Conservation (phyloP, 345 rosid genomes). For the Salix arbutifolia region DNA sequence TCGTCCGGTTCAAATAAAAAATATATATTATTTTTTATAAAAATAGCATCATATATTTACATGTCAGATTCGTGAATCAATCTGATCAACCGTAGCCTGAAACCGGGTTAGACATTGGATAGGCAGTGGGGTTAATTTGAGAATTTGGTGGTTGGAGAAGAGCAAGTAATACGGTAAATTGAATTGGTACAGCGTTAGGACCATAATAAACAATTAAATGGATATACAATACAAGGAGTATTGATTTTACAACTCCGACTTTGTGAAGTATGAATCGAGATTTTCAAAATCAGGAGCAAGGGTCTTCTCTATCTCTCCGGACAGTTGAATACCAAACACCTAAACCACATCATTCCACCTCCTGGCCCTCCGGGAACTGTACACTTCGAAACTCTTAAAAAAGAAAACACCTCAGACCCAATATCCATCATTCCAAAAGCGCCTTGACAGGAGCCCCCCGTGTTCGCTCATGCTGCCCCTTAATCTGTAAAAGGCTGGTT, state of each 20-base stretch:
- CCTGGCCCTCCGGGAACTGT: conserved; percentile 18
- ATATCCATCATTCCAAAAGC: conserved; percentile 28
- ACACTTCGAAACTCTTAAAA: conserved; percentile 13
- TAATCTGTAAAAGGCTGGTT: conserved; percentile 55
- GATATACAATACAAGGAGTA: conserved; percentile 20
- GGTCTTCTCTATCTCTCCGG: conserved; percentile 4
- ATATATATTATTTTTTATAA: too few relatives aligned
- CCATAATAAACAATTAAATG: conserved; percentile 17
- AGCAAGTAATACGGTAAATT: too few relatives aligned
- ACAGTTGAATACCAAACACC: conserved; percentile 8
- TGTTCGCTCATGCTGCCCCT: conserved; percentile 97
- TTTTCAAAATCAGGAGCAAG: conserved; percentile 29
- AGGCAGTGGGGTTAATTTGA: too few relatives aligned
- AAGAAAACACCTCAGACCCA: conserved; percentile 18
- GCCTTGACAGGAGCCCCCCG: conserved; percentile 57
- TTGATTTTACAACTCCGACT: conserved; percentile 32
- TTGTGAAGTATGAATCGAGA: conserved; percentile 35
- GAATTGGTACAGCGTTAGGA: background rate
- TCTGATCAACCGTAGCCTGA: too few relatives aligned
- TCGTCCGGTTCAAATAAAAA: too few relatives aligned
- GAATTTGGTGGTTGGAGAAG: background rate
- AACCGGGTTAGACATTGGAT: too few relatives aligned
- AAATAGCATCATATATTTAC: too few relatives aligned
- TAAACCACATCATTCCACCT: conserved; percentile 4
- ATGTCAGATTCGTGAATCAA: too few relatives aligned